Percentiles rank a stretch among this genome's conserved stretches.
Conservation (phyloP, 2,329 filamentous ascomycete species). For the Fusarium sp. region DNA sequence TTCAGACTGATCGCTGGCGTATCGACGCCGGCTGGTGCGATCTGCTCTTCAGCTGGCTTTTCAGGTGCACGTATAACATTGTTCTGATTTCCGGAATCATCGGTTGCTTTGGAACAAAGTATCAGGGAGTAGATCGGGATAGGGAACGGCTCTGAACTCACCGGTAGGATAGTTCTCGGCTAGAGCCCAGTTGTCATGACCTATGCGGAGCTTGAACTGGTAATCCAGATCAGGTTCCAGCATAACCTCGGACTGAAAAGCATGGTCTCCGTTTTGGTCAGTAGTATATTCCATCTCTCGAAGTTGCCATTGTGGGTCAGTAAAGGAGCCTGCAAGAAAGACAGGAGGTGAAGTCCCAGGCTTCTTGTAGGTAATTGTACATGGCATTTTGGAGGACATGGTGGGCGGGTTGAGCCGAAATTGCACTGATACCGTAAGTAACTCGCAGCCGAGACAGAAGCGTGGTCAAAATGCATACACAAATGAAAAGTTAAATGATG, state of each 20-base stretch:
- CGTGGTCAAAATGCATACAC: not conserved
- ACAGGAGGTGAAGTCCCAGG: conserved; percentile 70
- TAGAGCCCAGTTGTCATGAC: conserved; percentile 71
- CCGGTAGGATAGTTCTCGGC: conserved; percentile 69
- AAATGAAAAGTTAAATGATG: not conserved
- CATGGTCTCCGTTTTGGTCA: conserved; percentile 60
- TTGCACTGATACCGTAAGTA: conserved; percentile 8
- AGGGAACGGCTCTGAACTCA: conserved; percentile 47
- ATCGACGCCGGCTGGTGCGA: conserved; percentile 9
- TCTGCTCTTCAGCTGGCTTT: conserved; percentile 27
- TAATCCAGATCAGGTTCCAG: conserved; percentile 66
- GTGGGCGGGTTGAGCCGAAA: not conserved
- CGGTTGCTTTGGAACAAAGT: conserved; percentile 44
- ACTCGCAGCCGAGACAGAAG: not conserved
- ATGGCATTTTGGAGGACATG: conserved; percentile 45
- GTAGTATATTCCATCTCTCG: conserved; percentile 68
- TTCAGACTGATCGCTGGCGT: conserved; percentile 18
- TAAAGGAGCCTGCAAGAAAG: conserved; percentile 75
- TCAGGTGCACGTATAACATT: conserved; percentile 50
- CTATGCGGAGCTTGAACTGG: conserved; percentile 79
- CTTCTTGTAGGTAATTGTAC: conserved; percentile 69
- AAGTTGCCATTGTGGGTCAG: conserved; percentile 70
- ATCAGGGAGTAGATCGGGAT: not conserved
- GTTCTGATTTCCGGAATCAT: conserved; percentile 58
- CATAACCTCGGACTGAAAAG: conserved; percentile 65